These are phyloP conservation scores for Symmetrospora coprosmae DNA, from an alignment of 768 basidiomycete species.

Conservation along the genomic window DNA sequence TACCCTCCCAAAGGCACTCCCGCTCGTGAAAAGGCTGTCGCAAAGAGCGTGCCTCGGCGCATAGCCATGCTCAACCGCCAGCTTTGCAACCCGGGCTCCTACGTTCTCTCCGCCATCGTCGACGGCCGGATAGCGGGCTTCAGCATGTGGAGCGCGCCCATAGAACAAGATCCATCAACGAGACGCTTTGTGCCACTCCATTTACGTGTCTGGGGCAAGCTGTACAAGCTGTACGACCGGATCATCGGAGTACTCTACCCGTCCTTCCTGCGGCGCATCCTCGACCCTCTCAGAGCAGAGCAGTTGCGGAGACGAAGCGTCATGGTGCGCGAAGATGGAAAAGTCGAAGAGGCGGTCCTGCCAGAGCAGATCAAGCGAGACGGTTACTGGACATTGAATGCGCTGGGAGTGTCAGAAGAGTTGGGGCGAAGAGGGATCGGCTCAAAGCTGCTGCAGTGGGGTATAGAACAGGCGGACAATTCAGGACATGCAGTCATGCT, in stretches of 20 bases:
- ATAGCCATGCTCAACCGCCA: not conserved
- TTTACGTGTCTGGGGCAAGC: not conserved
- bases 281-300: not conserved
- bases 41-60: not conserved
- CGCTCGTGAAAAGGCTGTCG: not conserved
- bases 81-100: not conserved
- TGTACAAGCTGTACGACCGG: not conserved
- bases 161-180: not conserved
- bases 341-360: not conserved
- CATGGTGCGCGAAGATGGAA: not conserved
- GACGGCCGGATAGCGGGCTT: constrained; percentile 4
- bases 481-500: not conserved
- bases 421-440: constrained; percentile 4
- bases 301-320: not conserved
- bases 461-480: not conserved
- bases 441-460: constrained; percentile 1
- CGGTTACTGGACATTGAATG: not conserved
- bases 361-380: not conserved
- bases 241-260: not conserved
- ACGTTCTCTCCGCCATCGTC: not conserved
- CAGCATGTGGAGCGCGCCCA: constrained; percentile 10
- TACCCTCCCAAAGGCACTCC: not conserved
- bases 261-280: not conserved
- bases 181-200: not conserved
- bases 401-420: not conserved